Evolutionary conservation across 176 grass and related monocot species (phyloP), one percentile per base, ranked within the genome.

Genomic region (Cenchrus americanus): DNA sequence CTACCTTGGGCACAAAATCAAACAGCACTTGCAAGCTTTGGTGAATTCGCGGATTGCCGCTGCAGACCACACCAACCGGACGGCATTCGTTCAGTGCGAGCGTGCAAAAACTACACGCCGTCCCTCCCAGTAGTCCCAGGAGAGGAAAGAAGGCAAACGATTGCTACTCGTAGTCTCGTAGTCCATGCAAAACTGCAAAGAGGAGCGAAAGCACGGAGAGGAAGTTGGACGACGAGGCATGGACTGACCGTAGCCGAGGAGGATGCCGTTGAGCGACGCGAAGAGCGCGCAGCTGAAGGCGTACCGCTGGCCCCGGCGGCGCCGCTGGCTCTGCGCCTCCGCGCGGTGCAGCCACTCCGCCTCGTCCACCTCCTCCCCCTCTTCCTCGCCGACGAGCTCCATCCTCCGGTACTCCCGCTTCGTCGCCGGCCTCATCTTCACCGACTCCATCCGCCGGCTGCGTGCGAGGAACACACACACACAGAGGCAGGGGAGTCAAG

Each of bases 231-330:
- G 24, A 7, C 13, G 61, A 9, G 22, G 22, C 61, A 30, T 24
- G 2, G 43, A 79, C 90, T 89, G 58, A 96, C 93, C 93, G 79
- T 96, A 96, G 1, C 93, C 93, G n/a, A 96, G 93, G 69, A 96
- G 88, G 72, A 96, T 87, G 64, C 48, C 85, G 82, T 96, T 96
- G 57, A 96, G 90, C 8, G 93, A 96, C 8, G 93, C 93, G 80
- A 96, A 87, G 59, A 96, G 74, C 34, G 93, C 93, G 79, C 93
- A 96, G 71, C 59, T 24, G 82, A 87, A 96, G 55, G 88, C 93
- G 87, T 85, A 91, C n/a, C 91, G 81, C 80, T 61, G 82, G 52
- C 80, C 85, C 4, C 55, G 65, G 64, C 51, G 64, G 13, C 88
- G 84, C 61, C 83, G 57, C 49, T 58, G 87, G 69, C 73, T 58